Percentiles rank a stretch among this genome's conserved stretches.
These are phyloP conservation scores for Phragmites australis DNA, from an alignment of 176 grass and related monocot genomes.

Conservation along the genomic window DNA sequence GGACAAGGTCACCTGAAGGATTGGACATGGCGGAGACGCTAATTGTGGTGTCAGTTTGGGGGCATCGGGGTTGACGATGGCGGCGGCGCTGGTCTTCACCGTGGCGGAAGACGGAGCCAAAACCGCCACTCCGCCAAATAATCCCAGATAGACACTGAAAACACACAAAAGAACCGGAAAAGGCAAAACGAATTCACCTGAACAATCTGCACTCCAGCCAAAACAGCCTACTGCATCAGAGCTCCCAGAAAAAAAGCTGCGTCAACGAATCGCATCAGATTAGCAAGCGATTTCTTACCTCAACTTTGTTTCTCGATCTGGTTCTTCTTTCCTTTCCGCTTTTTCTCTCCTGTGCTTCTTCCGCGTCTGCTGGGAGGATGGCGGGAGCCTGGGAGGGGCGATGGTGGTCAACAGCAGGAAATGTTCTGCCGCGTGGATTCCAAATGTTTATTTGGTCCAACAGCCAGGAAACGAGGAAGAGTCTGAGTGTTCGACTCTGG, in stretches of 20 bases:
- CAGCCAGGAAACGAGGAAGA: background rate
- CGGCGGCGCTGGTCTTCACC: too few species aligned
- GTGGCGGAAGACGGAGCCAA: too few species aligned
- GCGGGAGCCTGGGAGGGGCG: background rate
- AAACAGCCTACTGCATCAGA: background rate
- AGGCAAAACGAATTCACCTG: background rate
- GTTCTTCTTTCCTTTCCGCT: background rate
- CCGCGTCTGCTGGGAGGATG: background rate
- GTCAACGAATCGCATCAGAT: background rate
- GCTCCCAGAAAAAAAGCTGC: background rate
- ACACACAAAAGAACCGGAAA: background rate
- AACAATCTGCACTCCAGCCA: background rate
- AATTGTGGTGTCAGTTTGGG: too few species aligned
- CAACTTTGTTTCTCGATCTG: background rate
- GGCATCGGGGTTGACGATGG: too few species aligned
- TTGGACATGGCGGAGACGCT: too few species aligned
- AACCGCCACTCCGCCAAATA: background rate
- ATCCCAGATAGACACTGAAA: background rate
- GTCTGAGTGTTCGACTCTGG: constrained; percentile 28
- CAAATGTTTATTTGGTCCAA: constrained; percentile 36
- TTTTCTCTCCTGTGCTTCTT: background rate
- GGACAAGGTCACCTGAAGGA: too few species aligned
- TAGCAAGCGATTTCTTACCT: constrained; percentile 20
- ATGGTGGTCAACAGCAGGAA: constrained; percentile 49
- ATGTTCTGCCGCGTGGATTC: constrained; percentile 40